Base-by-base conservation (phyloP, 2,329 filamentous ascomycete genomes). In the Xylariaceae sp. region DNA sequence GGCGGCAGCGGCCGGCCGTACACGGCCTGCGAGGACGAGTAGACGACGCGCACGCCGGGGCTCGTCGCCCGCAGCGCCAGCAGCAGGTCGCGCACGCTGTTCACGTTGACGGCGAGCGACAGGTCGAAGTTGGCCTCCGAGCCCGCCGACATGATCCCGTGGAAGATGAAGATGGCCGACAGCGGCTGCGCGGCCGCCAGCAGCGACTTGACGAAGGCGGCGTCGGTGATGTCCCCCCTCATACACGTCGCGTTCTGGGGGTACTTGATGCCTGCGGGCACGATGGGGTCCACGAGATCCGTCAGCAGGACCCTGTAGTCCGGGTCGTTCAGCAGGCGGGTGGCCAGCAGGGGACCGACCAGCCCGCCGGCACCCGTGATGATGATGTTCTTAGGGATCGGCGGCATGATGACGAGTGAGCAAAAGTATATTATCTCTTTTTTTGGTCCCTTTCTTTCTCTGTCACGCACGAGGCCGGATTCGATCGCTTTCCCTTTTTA, bases 81-180 rank as follows among this genome's bases (percentile, higher is more conserved):
- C 4, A 87, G 73, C 2, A 86, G 63, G 33, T 72, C 70, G 20
- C 81, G 77, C 10, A 83, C 81, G 33, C 80, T 81, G 59, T 86
- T 80, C 42, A 87, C 75, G 67, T 87, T 87, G 45, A 86, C 83
- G 33, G 72, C 74, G 56, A 85, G 74, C 2, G 82, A 83, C 1
- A 85, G 73, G 44, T 82, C 80, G 58, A 81, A 83, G 69, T 86
- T 78, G 35, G 81, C 80, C 69, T 87, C 84, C 13, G 82, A 81
- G 5, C 82, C 83, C 10, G 80, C 79, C 0, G 83, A 86, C 84
- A 87, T 87, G 74, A 87, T 85, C 57, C 84, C 84, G 69, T 87
- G 84, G 67, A 87, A 82, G 62, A 85, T 74, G 70, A 84, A 87
- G 53, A 81, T 75, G 40, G 80, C 79, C 54, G 78, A 73, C 3